Evolutionary conservation across 176 grass and related monocot genomes (phyloP).

Genomic region (Oryza meyeriana): DNA sequence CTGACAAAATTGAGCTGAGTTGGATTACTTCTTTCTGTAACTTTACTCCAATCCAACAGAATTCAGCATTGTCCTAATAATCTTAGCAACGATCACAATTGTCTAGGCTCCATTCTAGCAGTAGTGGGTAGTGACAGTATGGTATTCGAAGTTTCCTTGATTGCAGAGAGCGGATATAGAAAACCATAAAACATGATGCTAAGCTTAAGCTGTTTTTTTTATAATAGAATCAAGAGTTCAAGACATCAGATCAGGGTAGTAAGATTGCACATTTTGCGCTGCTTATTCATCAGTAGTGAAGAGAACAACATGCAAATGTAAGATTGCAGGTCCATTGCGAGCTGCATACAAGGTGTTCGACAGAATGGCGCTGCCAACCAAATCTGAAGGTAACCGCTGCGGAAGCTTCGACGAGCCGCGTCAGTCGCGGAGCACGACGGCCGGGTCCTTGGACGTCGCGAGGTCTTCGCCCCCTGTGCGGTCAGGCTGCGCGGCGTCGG

Average conservation of each 20-base stretch:
- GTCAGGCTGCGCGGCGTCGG: background rate
- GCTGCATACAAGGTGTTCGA: conserved; percentile 23
- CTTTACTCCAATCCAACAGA: no score
- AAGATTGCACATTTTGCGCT: background rate
- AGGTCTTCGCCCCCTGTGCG: background rate
- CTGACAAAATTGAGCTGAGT: no score
- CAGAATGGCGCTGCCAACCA: conserved; percentile 18
- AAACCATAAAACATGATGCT: no score
- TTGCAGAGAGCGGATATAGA: no score
- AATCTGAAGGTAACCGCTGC: no score
- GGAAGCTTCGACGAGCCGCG: background rate
- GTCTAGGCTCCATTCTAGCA: no score
- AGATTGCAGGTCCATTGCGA: background rate
- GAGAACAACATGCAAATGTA: background rate
- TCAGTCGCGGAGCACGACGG: conserved; percentile 49
- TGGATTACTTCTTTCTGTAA: no score
- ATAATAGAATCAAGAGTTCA: background rate
- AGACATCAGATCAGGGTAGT: background rate
- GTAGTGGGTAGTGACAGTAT: no score
- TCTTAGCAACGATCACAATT: no score
- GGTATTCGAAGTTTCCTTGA: background rate
- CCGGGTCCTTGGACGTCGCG: conserved; percentile 34
- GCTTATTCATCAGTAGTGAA: background rate
- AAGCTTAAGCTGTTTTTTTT: background rate
- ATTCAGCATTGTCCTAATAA: no score